Base-by-base conservation (phyloP, 495 filamentous ascomycete genomes). In the Xylaria venustula region DNA sequence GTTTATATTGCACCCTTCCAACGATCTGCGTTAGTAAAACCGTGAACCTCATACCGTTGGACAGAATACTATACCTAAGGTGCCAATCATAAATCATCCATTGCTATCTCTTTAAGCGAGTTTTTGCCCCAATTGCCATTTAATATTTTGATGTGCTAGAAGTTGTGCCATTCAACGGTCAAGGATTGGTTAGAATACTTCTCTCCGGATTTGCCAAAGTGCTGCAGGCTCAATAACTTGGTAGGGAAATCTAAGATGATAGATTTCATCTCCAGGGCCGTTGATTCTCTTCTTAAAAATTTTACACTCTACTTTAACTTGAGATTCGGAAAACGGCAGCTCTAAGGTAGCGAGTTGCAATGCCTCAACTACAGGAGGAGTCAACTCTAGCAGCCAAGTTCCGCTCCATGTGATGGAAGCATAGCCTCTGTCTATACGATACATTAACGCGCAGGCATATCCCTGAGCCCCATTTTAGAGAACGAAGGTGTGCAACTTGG, bases 391-490 rank as follows among this genome's bases (percentile, higher is more conserved):
- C 54, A 55, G 14, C 64, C 61, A 67, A 22, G 64, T 67, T 46
- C 64, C 52, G 44, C 57, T 60, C 64, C 51, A 63, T 51, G 64
- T 63, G 55, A 63, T 26, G 32, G 60, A 66, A 28, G 60, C 55
- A 4, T 20, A 25, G 30, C 53, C 57, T 45, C 53, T 22, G 23
- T 50, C 52, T 47, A 34, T 41, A 25, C 40, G 61, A 48, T 61
- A 64, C 49, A 64, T 64, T 37, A 67, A 67, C 1, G 61, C 64
- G 34, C 47, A 67, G 50, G 64, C 64, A 58, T 64, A 17, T 32
- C 7, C 47, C 30, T 26, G 54, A 34, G 46, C 49, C 41, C 61
- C 61, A 53, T 67, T 67, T 61, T 61, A 67, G 7, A 67, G 56
- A 46, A 67, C 57, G 25, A 67, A 58, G 15, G 61, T 64, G 37